These are phyloP conservation scores for Nicotiana benthamiana DNA, from an alignment of 257 asterid species.

Conservation along the genomic window DNA sequence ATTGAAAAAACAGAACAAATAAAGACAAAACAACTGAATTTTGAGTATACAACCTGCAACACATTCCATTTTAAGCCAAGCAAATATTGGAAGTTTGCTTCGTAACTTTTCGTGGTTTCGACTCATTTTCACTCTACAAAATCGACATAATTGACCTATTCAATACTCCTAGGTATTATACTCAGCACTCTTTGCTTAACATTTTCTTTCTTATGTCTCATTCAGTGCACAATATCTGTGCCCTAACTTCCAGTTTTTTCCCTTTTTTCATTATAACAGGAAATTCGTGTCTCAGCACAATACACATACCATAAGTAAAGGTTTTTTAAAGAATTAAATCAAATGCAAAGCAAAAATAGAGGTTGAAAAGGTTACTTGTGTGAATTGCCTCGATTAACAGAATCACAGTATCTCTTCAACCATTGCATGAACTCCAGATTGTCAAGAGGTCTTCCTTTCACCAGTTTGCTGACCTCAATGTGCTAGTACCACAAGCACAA, in stretches of 20 bases:
- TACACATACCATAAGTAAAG: not conserved
- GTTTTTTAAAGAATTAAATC: not conserved
- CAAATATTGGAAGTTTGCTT: not conserved
- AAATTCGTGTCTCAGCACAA: not conserved
- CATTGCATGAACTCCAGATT: conserved; percentile 93
- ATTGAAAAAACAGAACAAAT: not conserved
- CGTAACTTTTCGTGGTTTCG: not conserved
- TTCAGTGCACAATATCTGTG: not conserved
- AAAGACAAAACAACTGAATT: not conserved
- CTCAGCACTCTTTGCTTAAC: not conserved
- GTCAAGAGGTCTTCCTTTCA: conserved; percentile 84
- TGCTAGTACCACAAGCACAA: conserved; percentile 31
- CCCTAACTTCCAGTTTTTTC: not conserved
- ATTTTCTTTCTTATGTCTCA: not conserved
- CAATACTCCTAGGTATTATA: not conserved
- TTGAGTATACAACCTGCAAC: not conserved
- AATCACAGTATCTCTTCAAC: conserved; percentile 85
- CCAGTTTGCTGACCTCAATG: conserved; percentile 80
- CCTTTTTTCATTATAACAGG: not conserved
- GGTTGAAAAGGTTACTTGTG: conserved; percentile 26
- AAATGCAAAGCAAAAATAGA: not conserved
- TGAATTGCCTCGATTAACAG: conserved; percentile 44
- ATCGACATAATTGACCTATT: not conserved
- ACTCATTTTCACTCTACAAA: not conserved
- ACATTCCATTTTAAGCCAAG: not conserved